These are phyloP conservation scores for Neotropicomus parvogracilis DNA, from an alignment of 1,284 basidiomycete species.

Conservation along the genomic window DNA sequence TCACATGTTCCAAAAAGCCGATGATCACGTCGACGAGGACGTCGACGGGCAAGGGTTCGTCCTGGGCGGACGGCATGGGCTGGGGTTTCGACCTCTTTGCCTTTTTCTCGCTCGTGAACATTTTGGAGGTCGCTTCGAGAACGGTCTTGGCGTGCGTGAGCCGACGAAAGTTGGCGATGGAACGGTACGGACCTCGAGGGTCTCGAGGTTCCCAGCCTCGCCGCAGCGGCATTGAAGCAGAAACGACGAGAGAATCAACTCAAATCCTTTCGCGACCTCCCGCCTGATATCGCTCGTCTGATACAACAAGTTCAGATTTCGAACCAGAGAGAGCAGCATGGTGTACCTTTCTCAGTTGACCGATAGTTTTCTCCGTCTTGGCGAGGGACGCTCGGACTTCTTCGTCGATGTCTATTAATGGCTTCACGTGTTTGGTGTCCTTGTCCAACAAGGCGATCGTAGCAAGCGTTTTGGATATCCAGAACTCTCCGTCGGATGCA, in stretches of 20 bases:
- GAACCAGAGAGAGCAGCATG: neutral
- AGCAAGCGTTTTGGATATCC: slow-evolving; percentile 70
- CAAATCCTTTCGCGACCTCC: slow-evolving; percentile 60
- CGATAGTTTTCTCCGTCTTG: slow-evolving; percentile 47
- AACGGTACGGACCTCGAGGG: slow-evolving; percentile 56
- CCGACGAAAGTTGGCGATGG: neutral
- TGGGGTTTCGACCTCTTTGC: slow-evolving; percentile 37
- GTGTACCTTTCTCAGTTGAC: slow-evolving; percentile 48
- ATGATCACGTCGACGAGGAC: slow-evolving; percentile 86
- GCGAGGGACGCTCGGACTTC: slow-evolving; percentile 49
- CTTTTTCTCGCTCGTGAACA: slow-evolving; percentile 51
- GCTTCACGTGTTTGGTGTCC: slow-evolving; percentile 69
- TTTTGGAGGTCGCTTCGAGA: slow-evolving; percentile 49
- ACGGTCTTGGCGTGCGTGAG: slow-evolving; percentile 40
- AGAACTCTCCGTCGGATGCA: slow-evolving; percentile 72
- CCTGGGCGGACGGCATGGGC: slow-evolving; percentile 17
- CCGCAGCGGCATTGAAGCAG: slow-evolving; percentile 71
- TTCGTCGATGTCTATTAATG: slow-evolving; percentile 54
- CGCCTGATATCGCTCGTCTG: slow-evolving; percentile 47
- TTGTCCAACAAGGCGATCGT: slow-evolving; percentile 60
- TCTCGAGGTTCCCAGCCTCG: slow-evolving; percentile 47
- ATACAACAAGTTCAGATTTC: neutral
- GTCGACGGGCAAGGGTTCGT: slow-evolving; percentile 64
- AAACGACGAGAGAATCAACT: slow-evolving; percentile 68
- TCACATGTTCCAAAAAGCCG: slow-evolving; percentile 83